phyloP scores from a whole-genome alignment of 2,329 filamentous ascomycete species.

The Aurifilum marmelostoma region DNA sequence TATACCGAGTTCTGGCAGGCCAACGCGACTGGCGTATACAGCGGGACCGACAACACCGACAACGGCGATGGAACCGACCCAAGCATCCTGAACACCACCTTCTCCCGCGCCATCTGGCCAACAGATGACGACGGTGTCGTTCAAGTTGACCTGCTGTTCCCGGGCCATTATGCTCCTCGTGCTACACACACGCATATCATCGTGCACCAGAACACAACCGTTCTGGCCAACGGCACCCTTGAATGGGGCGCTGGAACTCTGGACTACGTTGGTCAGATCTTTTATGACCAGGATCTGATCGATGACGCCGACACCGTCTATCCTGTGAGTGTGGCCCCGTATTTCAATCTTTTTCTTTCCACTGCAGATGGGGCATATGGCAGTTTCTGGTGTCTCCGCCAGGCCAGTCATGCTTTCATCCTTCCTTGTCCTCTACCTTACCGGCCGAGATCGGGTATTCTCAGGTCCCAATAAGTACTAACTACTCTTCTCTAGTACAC shows the following conservation, averaged over 20 bases:
- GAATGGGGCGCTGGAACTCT: conserved; percentile 41
- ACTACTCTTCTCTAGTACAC: conserved; percentile 39
- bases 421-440: background rate
- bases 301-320: conserved; percentile 50
- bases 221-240: conserved; percentile 41
- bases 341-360: background rate
- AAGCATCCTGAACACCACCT: conserved; percentile 18
- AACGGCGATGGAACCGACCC: conserved; percentile 8
- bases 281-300: conserved; percentile 64
- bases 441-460: background rate
- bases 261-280: conserved; percentile 67
- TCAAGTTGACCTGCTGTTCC: conserved; percentile 17
- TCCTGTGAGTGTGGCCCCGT: conserved; percentile 37
- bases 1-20: conserved; percentile 52
- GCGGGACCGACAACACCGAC: conserved; percentile 14
- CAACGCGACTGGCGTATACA: conserved; percentile 16
- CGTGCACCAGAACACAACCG: conserved; percentile 43
- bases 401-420: background rate
- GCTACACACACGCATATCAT: conserved; percentile 32
- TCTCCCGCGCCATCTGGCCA: conserved; percentile 19
- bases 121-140: conserved; percentile 18
- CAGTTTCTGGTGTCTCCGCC: background rate
- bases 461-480: background rate
- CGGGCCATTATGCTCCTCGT: conserved; percentile 18
- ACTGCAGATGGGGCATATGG: background rate